Evolutionary conservation across 2,329 filamentous ascomycete genomes (phyloP), one percentile per base, ranked within the genome.

Genomic region (Chalaropsis ovoidea): DNA sequence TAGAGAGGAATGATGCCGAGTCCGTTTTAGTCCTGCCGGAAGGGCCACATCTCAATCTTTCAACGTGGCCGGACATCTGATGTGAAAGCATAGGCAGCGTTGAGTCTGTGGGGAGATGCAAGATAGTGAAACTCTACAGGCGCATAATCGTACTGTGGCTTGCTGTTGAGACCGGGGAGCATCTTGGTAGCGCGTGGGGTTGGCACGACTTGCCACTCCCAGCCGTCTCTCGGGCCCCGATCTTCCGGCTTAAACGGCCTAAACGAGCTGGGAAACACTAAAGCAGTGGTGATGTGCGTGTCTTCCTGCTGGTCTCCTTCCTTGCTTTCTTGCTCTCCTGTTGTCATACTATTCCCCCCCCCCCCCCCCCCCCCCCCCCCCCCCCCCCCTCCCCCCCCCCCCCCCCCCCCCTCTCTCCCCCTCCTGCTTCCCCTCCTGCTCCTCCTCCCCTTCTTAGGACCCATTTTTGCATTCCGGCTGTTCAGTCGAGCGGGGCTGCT

Each of bases 381-480:
- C 41, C 13, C 24, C 35, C n/a, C 22, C 31, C 63, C 35, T 61
- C 58, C 13, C 31, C 42, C 54, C 61, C n/a, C 3, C 19, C n/a
- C n/a, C n/a, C n/a, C n/a, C n/a, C n/a, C n/a, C n/a, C 22, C 49
- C 6, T 42, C 5, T 56, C 2, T 41, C 4, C 6, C 4, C 15
- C 31, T 56, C 15, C 2, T 31, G 3, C 24, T 61, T 17, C 43
- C 41, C 13, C 24, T 43, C n/a, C 22, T 43, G 56, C 35, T 61
- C 58, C 13, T 39, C 42, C 54, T 64, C n/a, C 3, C 19, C n/a
- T 3, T 22, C 13, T 61, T 2, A 31, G 8, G 52, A 4, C 27
- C 52, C 52, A 56, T 56, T 56, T 31, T 31, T 56, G 27, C 52
- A 56, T 31, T 56, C 52, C 52, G 22, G 15, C 24, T 35, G 52